Base-by-base conservation (phyloP, 2,329 filamentous ascomycete species). In the Teratosphaeria destructans region DNA sequence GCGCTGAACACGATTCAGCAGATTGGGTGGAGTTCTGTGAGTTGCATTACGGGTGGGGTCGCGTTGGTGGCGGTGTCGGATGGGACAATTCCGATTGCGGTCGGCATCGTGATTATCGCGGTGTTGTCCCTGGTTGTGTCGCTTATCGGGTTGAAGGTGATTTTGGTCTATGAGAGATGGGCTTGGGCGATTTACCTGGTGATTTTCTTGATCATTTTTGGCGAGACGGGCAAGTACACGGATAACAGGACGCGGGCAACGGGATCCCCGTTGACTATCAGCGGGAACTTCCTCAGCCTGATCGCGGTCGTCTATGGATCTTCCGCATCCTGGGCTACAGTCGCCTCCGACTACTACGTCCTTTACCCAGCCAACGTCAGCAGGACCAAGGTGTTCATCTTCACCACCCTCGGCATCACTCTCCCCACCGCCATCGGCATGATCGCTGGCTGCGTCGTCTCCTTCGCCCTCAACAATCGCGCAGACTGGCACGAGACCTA, bases 131-230 rank as follows among this genome's bases (percentile, higher is more conserved):
- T 73, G 37, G 53, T 73, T 34, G 69, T 77, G 62, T 74, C 71
- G 3, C 72, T 76, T 57, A 64, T 76, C 14, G 76, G 76, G 7
- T 73, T 79, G 39, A 70, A 71, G 23, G 68, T 77, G 29, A 77
- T 80, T 58, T 68, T 79, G 55, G 71, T 75, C 0, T 79, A 75
- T 63, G 78, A 80, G 68, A 76, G 77, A 58, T 80, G 79, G 61
- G 76, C 77, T 1, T 80, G 78, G 78, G n/a, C 57, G 11, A 64
- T 75, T 57, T 78, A 76, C 58, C 74, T 79, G 64, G 73, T 79
- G 62, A 72, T 79, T 39, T 73, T 81, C 64, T 70, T 76, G 60
- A 71, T 81, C 58, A 75, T 81, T 58, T 75, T 79, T 57, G 78
- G 75, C 16, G 71, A 80, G 68, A 74, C 77, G 1, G 77, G 73